Evolutionary conservation across 2,329 filamentous ascomycete genomes (phyloP).

Genomic region (Sordariomycetes sp.): DNA sequence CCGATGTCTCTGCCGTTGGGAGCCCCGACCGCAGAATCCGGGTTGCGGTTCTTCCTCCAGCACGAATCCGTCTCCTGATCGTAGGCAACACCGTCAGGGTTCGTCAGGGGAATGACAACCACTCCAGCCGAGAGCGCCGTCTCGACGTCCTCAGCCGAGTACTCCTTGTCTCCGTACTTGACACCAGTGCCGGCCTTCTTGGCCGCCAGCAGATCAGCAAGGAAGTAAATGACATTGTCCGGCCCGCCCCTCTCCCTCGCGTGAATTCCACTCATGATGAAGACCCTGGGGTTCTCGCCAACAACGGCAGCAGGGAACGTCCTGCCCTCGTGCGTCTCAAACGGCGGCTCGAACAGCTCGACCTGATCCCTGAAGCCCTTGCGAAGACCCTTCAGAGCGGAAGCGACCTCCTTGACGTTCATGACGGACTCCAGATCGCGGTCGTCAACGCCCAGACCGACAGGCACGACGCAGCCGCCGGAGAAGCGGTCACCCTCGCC

Average conservation of each 20-base stretch:
- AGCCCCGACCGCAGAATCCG: conserved; percentile 19
- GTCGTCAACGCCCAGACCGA: conserved; percentile 15
- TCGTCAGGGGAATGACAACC: conserved; percentile 41
- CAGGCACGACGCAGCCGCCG: conserved; percentile 19
- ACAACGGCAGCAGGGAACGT: conserved; percentile 28
- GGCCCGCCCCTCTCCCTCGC: conserved; percentile 42
- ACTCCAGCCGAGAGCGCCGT: conserved; percentile 42
- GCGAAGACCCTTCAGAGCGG: conserved; percentile 27
- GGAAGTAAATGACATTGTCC: conserved; percentile 47
- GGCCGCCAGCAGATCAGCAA: conserved; percentile 46
- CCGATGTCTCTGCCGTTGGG: conserved; percentile 18
- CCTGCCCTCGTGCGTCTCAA: conserved; percentile 31
- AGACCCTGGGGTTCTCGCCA: conserved; percentile 36
- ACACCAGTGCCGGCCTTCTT: conserved; percentile 38
- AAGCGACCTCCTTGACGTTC: conserved; percentile 28
- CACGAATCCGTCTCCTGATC: conserved; percentile 39
- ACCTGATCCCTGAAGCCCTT: conserved; percentile 24
- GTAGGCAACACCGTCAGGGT: conserved; percentile 43
- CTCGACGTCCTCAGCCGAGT: conserved; percentile 41
- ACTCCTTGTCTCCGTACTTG: conserved; percentile 40
- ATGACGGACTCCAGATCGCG: conserved; percentile 26
- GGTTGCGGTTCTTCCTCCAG: conserved; percentile 50
- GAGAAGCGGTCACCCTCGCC: conserved; percentile 27
- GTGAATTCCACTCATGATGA: conserved; percentile 40
- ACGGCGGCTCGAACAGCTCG: conserved; percentile 26